Evolutionary conservation across 345 rosid genomes (phyloP).

Genomic region (Corchorus olitorius): DNA sequence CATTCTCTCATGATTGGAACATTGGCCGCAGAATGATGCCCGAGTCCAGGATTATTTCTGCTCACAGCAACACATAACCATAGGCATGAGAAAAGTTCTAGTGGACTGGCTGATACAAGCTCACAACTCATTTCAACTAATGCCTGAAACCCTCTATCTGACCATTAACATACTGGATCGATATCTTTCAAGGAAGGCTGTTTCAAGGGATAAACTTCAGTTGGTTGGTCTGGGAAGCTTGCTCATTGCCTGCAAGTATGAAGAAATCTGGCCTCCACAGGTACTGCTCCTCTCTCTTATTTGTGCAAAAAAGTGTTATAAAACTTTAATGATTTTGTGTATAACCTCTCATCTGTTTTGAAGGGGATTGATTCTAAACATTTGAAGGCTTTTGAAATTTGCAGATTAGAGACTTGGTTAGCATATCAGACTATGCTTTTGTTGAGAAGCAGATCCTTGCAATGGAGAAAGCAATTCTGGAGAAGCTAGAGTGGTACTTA

Average conservation of each 20-base stretch:
- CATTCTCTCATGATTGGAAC: background rate
- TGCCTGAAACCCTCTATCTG: conserved; percentile 79
- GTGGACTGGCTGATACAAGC: conserved; percentile 91
- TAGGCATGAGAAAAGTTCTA: conserved; percentile 74
- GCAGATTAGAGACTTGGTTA: conserved; percentile 77
- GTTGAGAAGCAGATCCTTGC: conserved; percentile 62
- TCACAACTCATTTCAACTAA: conserved; percentile 71
- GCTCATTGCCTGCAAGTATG: conserved; percentile 89
- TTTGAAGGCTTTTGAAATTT: background rate
- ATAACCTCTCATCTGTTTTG: background rate
- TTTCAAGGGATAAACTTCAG: conserved; percentile 71
- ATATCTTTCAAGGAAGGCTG: conserved; percentile 58
- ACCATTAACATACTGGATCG: conserved; percentile 75
- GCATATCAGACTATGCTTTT: conserved; percentile 80
- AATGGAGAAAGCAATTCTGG: conserved; percentile 80
- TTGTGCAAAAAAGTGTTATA: background rate
- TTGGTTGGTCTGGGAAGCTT: conserved; percentile 71
- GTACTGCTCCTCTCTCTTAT: background rate
- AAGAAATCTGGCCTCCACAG: conserved; percentile 94
- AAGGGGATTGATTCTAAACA: background rate
- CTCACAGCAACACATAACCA: conserved; percentile 63
- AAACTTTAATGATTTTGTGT: background rate
- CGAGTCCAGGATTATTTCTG: conserved; percentile 56
- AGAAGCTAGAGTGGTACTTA: conserved; percentile 68
- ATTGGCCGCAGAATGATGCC: conserved; percentile 7